Evolutionary conservation across 352 stramenopile species (phyloP), one percentile per base, ranked within the genome.

Genomic region (Pythium guiyangense): DNA sequence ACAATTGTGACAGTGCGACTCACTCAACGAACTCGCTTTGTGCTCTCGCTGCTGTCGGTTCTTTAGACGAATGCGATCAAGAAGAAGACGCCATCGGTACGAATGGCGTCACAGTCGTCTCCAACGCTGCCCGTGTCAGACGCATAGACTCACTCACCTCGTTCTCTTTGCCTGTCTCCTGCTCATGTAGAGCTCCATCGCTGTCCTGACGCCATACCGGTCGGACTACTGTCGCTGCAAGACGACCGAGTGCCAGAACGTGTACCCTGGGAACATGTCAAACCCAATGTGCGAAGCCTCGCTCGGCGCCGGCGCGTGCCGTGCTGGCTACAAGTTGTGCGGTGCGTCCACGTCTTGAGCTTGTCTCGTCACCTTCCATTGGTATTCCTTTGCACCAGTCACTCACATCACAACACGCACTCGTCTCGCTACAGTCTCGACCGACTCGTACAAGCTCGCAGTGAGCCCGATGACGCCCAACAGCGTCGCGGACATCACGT

Each of bases 151-250:
- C 45, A 31, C 22, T 50, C 45, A 6, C 2, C 2, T 42, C 9
- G 22, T 26, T 22, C 1, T 40, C 0, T 52, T 11, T 52, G 27
- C 14, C 17, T 8, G 8, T 18, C n/a, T 26, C 14, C 20, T 8
- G 42, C 18, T 46, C 3, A 34, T 48, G 17, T 8, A 60, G 54
- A 45, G 22, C 10, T 47, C 48, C 4, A 57, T 8, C 2, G 43
- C 42, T 9, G 57, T 63, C 17, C 18, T 51, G 15, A 64, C 53
- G 10, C 74, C 69, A 14, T 92, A 92, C 50, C 66, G 59, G 6
- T 89, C 82, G 8, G 82, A 61, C 3, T 89, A 84, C 46, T 92
- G 82, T 48, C 76, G 82, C 9, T 92, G 82, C 63, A 78, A 79
- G 43, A 53, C 60, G 44, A 77, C 57, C 8, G 79, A 92, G 61